Evolutionary conservation across 352 stramenopile species (phyloP).

Genomic region (Globisporangium parvum): DNA sequence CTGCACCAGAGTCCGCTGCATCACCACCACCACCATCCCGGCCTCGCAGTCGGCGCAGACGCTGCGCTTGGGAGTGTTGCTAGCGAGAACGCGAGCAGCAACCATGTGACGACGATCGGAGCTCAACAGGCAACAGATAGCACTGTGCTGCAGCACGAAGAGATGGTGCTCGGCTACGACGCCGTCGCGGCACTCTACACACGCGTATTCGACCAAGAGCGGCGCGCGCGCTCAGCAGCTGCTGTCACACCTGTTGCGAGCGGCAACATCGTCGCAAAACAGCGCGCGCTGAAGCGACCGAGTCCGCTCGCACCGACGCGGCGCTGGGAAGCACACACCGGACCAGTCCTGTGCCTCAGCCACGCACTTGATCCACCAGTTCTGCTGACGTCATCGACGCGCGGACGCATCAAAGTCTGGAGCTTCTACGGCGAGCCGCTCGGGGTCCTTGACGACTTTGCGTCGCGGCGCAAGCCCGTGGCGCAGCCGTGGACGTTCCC

Average conservation of each 20-base stretch:
- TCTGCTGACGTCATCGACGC: constrained; percentile 39
- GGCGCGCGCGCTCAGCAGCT: neutral
- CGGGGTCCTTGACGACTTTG: constrained; percentile 61
- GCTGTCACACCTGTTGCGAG: neutral
- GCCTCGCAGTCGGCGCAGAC: neutral
- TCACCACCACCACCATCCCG: constrained; percentile 8
- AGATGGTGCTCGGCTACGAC: constrained; percentile 49
- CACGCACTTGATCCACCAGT: constrained; percentile 29
- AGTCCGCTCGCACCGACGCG: neutral
- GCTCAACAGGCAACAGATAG: neutral
- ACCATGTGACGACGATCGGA: neutral
- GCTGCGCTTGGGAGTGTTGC: neutral
- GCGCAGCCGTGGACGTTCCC: constrained; percentile 49
- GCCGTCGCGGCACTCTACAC: constrained; percentile 41
- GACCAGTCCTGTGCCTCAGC: constrained; percentile 32
- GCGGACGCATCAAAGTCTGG: constrained; percentile 63
- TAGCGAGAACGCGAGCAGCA: constrained; percentile 3
- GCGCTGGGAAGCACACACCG: constrained; percentile 39
- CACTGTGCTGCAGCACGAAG: constrained; percentile 41
- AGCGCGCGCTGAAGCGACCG: neutral
- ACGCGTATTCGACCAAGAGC: constrained; percentile 18
- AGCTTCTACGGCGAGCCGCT: constrained; percentile 28
- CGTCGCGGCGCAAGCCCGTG: constrained; percentile 42
- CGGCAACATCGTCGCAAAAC: neutral
- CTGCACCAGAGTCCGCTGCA: neutral